phyloP scores from a whole-genome alignment of 176 grass and related monocot species.

The Puccinellia tenuiflora region DNA sequence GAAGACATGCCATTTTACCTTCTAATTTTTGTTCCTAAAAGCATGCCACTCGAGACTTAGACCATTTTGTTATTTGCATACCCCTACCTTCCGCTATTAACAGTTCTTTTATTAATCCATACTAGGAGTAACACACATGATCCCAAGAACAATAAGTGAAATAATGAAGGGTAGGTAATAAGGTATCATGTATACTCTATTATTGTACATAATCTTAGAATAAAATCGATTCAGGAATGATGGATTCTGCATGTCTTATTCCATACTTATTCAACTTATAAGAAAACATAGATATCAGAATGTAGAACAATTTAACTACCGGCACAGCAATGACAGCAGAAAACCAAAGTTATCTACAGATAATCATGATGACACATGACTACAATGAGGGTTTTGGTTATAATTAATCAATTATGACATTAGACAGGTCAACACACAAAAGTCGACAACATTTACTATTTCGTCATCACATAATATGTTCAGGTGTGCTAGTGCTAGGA shows the following conservation, averaged over 20 bases:
- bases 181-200: not conserved
- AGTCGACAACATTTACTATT: not conserved
- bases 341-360: not conserved
- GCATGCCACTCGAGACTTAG: not conserved
- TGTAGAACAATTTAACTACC: not conserved
- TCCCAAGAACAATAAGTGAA: not conserved
- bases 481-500: not conserved
- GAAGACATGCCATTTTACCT: not conserved
- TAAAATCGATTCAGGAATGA: not conserved
- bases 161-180: not conserved
- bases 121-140: not conserved
- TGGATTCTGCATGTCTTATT: not conserved
- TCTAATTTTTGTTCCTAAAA: not conserved
- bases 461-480: not conserved
- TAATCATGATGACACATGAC: not conserved
- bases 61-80: not conserved
- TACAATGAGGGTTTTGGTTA: not conserved
- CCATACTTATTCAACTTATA: not conserved
- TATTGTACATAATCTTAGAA: not conserved
- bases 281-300: not conserved
- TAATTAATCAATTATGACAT: slow-evolving; percentile 1
- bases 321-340: not conserved
- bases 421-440: not conserved
- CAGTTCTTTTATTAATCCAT: not conserved
- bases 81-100: not conserved